Base-by-base conservation (phyloP, 2,329 filamentous ascomycete species). In the Pseudocercospora ulei region DNA sequence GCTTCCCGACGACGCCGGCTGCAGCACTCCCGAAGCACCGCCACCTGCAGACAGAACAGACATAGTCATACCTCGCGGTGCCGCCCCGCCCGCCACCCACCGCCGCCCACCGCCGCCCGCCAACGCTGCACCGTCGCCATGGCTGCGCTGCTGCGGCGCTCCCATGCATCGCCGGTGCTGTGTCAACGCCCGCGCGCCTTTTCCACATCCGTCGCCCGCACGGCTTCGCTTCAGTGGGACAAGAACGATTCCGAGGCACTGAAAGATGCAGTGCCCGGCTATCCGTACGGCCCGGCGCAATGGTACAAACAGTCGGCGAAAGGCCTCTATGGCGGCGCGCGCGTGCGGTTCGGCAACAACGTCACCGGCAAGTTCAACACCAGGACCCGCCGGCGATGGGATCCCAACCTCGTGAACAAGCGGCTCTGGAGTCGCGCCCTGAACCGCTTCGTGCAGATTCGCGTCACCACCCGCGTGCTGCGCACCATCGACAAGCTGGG, bases 291-390 rank as follows among this genome's bases (percentile, higher is more conserved):
- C 33, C 71, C 73, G 38, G 73, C 78, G 40, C 67, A 60, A 47
- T 66, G 78, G 50, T 90, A 82, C 71, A 87, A 88, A 65, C 83
- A 90, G 63, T 78, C 79, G 52, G 83, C 86, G 67, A 70, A 48
- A 16, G 60, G 60, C 19, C 56, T 62, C 9, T 62, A 62, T 47
- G 83, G 79, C 52, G 64, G 64, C 25, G 68, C 75, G 48, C 75
- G 75, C 55, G 80, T 87, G 58, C 81, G 77, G 35, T 85, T 81
- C 62, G 83, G 83, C 59, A 86, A 88, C 72, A 80, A 75, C 51
- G 76, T 88, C 35, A 76, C 76, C 28, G 67, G 72, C 51, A 71
- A 76, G 53, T 72, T 78, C 56, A 72, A 78, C 58, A 72, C 73
- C 56, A 87, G 85, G 65, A 78, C 77, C 35, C 73, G 77, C 30